Evolutionary conservation across 73 alveolate genomes (phyloP).

Genomic region (Paramecium sonneborni): DNA sequence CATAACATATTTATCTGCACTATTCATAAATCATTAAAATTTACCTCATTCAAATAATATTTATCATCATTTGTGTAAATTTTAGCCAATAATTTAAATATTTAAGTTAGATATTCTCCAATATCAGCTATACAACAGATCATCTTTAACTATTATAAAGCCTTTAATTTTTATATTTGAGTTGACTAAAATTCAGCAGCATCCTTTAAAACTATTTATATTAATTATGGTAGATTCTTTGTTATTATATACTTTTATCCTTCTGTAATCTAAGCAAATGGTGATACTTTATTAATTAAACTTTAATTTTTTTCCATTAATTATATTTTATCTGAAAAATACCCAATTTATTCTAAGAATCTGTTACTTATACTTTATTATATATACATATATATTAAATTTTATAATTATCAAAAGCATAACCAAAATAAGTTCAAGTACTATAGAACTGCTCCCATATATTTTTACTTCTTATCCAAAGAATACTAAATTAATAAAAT

Average conservation of each 20-base stretch:
- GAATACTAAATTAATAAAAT: background rate
- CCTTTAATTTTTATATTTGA: background rate
- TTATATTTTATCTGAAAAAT: background rate
- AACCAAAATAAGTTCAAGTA: background rate
- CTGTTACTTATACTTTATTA: background rate
- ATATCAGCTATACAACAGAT: constrained; percentile 52
- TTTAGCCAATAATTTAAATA: constrained; percentile 47
- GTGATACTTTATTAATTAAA: background rate
- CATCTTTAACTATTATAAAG: background rate
- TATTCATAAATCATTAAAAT: background rate
- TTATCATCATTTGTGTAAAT: constrained; percentile 39
- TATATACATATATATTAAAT: no score
- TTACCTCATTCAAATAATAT: background rate
- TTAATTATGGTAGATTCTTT: background rate
- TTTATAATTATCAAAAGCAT: background rate
- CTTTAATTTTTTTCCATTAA: background rate
- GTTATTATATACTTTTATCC: constrained; percentile 4
- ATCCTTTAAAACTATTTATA: background rate
- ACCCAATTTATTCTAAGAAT: no score
- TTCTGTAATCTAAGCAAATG: background rate
- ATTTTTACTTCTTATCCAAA: background rate
- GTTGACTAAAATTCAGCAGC: constrained; percentile 50
- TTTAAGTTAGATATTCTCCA: constrained; percentile 36
- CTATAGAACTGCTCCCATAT: background rate
- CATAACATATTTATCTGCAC: constrained; percentile 43